phyloP scores from a whole-genome alignment of 164 flowering plant genomes.

The Vitis cinerea region DNA sequence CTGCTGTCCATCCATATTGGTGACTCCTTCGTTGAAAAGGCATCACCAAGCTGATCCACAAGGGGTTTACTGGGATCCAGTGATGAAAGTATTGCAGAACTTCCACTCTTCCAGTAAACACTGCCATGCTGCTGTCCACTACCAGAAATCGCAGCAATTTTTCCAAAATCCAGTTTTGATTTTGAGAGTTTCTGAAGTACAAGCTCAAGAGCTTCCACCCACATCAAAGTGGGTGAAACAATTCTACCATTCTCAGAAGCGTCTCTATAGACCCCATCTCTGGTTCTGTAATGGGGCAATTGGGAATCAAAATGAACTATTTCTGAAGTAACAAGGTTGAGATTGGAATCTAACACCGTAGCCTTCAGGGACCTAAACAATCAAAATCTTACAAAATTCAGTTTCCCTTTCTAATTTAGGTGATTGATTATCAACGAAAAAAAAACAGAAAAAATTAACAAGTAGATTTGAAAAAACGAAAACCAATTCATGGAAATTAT shows the following conservation, averaged over 20 bases:
- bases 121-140: conserved; percentile 99
- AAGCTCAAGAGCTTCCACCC: conserved; percentile 92
- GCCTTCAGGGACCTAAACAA: conserved; percentile 83
- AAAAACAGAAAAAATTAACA: background rate
- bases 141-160: conserved; percentile 79
- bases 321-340: conserved; percentile 65
- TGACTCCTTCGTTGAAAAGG: conserved; percentile 73
- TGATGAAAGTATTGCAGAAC: conserved; percentile 46
- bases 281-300: conserved; percentile 84
- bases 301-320: conserved; percentile 77
- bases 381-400: background rate
- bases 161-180: conserved; percentile 63
- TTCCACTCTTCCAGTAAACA: conserved; percentile 89
- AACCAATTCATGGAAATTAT: too few species aligned
- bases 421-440: background rate
- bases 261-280: conserved; percentile 88
- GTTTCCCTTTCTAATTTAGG: background rate
- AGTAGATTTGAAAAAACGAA: too few species aligned
- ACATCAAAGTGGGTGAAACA: conserved; percentile 93
- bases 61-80: conserved; percentile 58
- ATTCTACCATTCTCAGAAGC: conserved; percentile 66
- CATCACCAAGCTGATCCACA: conserved; percentile 60
- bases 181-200: conserved; percentile 56
- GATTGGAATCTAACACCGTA: conserved; percentile 76
- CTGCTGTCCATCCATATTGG: conserved; percentile 99